A percentile compares a stretch with the other conserved stretches of the same genome.
phyloP scores from a whole-genome alignment of 1,139 yeast genomes.

The Suhomyces yuchorum region DNA sequence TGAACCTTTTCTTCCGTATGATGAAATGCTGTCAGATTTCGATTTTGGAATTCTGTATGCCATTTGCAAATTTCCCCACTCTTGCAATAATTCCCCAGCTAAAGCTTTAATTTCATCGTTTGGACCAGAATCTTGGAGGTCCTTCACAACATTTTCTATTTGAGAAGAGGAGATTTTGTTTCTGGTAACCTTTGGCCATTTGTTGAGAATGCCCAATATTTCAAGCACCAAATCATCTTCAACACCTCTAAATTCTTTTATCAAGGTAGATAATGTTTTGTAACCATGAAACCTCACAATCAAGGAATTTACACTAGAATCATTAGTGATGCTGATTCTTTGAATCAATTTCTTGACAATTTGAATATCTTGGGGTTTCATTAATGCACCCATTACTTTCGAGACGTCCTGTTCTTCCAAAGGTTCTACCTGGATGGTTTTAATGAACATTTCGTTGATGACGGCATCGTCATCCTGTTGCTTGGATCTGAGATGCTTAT shows the following conservation, averaged over 20 bases:
- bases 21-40: constrained; percentile 21
- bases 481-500: constrained; percentile 47
- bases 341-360: constrained; percentile 67
- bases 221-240: constrained; percentile 42
- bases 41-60: constrained; percentile 80
- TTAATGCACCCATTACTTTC: constrained; percentile 76
- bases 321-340: constrained; percentile 62
- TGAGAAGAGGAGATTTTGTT: constrained; percentile 81
- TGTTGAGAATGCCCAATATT: constrained; percentile 58
- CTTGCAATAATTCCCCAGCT: constrained; percentile 52
- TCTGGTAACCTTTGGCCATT: constrained; percentile 81
- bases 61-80: constrained; percentile 77
- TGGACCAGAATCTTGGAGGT: constrained; percentile 37
- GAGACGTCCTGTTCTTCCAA: constrained; percentile 65
- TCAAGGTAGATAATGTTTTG: constrained; percentile 67
- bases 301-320: constrained; percentile 54
- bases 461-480: constrained; percentile 60
- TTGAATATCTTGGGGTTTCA: constrained; percentile 74
- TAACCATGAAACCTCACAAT: constrained; percentile 86
- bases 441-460: constrained; percentile 67
- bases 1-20: constrained; percentile 35
- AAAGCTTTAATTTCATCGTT: constrained; percentile 36
- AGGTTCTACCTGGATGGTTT: constrained; percentile 55
- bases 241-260: constrained; percentile 37
- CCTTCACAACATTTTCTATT: constrained; percentile 64